Base-by-base conservation (phyloP, 495 filamentous ascomycete genomes). In the Neurospora sublineolata region DNA sequence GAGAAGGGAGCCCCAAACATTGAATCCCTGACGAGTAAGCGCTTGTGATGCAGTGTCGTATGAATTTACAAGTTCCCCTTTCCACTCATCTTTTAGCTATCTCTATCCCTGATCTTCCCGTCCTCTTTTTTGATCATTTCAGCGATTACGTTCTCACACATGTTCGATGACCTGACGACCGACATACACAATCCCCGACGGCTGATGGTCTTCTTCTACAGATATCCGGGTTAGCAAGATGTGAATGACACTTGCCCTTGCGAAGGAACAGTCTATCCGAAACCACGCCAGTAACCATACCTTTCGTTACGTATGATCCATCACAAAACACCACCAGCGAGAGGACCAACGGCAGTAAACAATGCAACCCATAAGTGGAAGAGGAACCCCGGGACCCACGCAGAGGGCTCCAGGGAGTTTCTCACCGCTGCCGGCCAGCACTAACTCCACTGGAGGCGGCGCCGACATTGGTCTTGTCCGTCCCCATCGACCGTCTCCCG, bases 381-480 rank as follows among this genome's bases (percentile, higher is more conserved):
- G 84, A 64, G 52, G 27, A 33, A 64, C 52, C 52, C 52, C 52
- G 27, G 52, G 27, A 79, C 76, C 81, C 76, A 79, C 82, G 73
- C 79, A 76, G 72, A 78, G 85, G 77, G 82, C 82, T 70, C 85
- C 85, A 41, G 86, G 86, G 75, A 85, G 84, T 81, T 88, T 87
- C 80, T 87, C 86, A 69, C 84, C 86, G 73, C 79, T 86, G 64
- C 79, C 84, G 37, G 69, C 75, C 11, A 74, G 44, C 72, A 74
- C 52, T 33, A 64, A 64, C 52, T 64, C 52, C 52, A 33, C 52
- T 64, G 46, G 46, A 60, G 11, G 23, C 30, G 46, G 42, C 42
- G 42, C 42, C 42, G 42, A 46, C 20, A 46, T 23, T 16, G 46
- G 4, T 3, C 69, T 58, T 2, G 27, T 64, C 52, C 52, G 52